Conservation (phyloP, 352 stramenopile species). For the Phytophthora tubulina region DNA sequence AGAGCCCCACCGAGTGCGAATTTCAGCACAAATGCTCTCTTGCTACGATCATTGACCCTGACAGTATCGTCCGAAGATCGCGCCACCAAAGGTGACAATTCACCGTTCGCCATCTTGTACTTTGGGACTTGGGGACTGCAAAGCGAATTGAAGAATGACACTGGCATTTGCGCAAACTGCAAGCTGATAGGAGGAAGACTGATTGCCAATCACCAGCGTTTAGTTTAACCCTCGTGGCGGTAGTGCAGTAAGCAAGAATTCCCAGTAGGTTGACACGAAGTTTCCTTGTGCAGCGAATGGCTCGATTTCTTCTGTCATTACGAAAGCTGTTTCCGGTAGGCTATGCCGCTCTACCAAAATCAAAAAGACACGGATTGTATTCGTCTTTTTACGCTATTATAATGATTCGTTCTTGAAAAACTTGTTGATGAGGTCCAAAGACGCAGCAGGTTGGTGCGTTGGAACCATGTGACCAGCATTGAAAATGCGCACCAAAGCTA, state of each 20-base stretch:
- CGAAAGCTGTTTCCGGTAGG: too few species aligned
- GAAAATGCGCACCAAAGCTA: constrained; percentile 62
- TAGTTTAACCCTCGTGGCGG: too few species aligned
- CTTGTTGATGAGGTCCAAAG: constrained; percentile 58
- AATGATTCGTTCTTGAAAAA: constrained; percentile 62
- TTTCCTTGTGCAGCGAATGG: too few species aligned
- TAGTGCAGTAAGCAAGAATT: too few species aligned
- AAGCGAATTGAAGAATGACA: constrained; percentile 15
- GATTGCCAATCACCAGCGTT: constrained; percentile 29
- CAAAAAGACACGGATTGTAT: not conserved
- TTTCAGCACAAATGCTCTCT: constrained; percentile 26
- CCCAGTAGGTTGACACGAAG: too few species aligned
- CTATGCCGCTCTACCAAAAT: too few species aligned
- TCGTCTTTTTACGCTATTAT: constrained; percentile 1
- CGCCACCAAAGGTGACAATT: constrained; percentile 37
- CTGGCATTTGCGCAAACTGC: constrained; percentile 6
- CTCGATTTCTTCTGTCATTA: too few species aligned
- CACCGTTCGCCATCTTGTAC: constrained; percentile 20
- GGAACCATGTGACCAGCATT: constrained; percentile 73
- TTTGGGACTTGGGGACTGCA: not conserved
- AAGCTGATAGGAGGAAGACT: constrained; percentile 20
- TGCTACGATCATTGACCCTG: constrained; percentile 7
- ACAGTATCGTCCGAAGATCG: not conserved
- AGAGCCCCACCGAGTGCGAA: constrained; percentile 25
- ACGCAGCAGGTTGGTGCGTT: constrained; percentile 53